Conservation (phyloP, 345 rosid genomes). For the Lagerstroemia speciosa region DNA sequence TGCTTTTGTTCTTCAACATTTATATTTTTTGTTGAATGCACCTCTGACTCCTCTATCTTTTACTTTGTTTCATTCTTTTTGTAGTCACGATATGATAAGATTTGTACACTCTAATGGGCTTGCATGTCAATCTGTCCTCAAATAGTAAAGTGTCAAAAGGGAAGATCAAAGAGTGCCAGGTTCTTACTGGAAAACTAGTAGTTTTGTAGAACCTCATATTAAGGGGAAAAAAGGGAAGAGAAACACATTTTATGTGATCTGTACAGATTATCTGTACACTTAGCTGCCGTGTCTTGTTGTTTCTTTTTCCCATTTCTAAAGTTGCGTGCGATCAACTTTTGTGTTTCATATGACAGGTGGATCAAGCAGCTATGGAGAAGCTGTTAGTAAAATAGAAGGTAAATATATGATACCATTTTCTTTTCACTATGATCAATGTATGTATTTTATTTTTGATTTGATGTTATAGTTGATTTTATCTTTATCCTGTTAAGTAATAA, state of each 20-base stretch:
- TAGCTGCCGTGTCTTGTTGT: too few relatives aligned
- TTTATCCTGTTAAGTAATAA: background rate
- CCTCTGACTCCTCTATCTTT: background rate
- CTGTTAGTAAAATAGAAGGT: constrained; percentile 45
- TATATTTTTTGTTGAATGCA: background rate
- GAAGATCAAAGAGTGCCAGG: background rate
- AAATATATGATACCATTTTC: constrained; percentile 1
- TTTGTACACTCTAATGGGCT: background rate
- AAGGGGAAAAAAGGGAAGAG: background rate
- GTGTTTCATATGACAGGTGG: constrained; percentile 26
- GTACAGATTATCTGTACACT: background rate
- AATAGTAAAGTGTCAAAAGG: background rate
- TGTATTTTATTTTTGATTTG: background rate
- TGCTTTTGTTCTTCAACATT: constrained; percentile 15
- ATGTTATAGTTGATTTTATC: background rate
- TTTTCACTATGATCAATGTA: too few relatives aligned
- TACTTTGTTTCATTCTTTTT: background rate
- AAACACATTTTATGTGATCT: background rate
- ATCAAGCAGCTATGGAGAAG: constrained; percentile 26
- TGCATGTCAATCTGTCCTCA: background rate
- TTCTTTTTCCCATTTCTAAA: background rate
- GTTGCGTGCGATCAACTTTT: background rate
- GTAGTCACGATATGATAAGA: background rate
- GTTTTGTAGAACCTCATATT: background rate
- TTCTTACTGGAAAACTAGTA: background rate